These are phyloP conservation scores for Skeletonema grethae DNA, from an alignment of 108 stramenopile species.

Conservation along the genomic window DNA sequence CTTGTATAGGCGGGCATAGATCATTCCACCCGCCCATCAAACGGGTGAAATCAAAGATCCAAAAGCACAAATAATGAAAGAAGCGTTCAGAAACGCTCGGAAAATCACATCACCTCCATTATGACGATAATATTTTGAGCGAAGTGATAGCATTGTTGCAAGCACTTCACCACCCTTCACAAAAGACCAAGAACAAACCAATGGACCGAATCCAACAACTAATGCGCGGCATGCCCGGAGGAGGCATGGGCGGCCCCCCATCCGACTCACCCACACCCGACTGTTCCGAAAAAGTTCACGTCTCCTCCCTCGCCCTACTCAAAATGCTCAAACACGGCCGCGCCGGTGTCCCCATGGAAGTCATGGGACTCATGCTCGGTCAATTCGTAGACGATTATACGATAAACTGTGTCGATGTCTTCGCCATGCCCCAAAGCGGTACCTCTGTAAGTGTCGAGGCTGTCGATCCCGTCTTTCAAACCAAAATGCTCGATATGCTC, in stretches of 20 bases:
- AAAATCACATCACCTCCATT: not conserved
- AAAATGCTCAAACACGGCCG: conserved; percentile 99
- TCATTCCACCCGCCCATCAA: too few relatives aligned
- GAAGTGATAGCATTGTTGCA: too few relatives aligned
- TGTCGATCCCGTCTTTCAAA: conserved; percentile 99
- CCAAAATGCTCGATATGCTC: conserved; percentile 99
- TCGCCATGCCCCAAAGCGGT: conserved; percentile 99
- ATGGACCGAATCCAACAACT: conserved; percentile 92
- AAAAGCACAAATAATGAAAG: not conserved
- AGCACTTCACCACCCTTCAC: too few relatives aligned
- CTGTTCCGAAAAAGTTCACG: conserved; percentile 97
- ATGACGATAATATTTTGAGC: not conserved
- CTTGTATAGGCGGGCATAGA: too few relatives aligned
- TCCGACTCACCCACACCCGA: conserved; percentile 88
- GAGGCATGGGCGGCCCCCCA: conserved; percentile 65
- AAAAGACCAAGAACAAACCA: not conserved
- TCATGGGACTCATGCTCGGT: conserved; percentile 99
- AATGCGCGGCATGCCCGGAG: conserved; percentile 89
- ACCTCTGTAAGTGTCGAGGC: conserved; percentile 98
- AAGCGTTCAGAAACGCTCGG: not conserved
- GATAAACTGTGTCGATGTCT: conserved; percentile 99
- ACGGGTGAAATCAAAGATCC: not conserved
- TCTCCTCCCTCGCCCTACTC: conserved; percentile 95
- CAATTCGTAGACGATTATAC: conserved; percentile 99
- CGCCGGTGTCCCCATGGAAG: conserved; percentile 99